Base-by-base conservation (phyloP, 345 rosid genomes). In the Gossypium stocksii region DNA sequence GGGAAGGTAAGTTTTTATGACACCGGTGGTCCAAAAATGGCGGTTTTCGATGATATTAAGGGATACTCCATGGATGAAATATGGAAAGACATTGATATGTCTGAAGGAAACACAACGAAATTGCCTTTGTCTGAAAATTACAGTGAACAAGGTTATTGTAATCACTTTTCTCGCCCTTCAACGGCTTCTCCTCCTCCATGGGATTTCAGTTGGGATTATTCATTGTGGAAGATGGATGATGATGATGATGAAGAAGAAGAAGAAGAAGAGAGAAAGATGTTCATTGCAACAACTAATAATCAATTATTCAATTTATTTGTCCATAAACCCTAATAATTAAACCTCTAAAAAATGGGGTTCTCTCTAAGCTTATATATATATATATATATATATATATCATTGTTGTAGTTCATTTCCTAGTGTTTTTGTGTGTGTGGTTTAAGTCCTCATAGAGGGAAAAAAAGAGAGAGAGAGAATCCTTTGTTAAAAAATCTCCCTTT, bases 51-150 rank as follows among this genome's bases (percentile, higher is more conserved):
- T 49, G 88, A 75, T 27, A 88, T 82, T 74, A 87, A 76, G 8
- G 89, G 84, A n/a, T 83, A 80, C 75, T 76, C 90, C 3, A 82
- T 91, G 96, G 99, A 95, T 77, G 97, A 94, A 20, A 82, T 94
- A 78, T 94, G 98, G 98, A 87, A 83, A 75, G 97, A 94, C 74
- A 88, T 94, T 66, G 91, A 82, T 77, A 51, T 83, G 51, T 83
- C 90, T 1, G 89, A 77, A 73, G 86, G 85, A 51, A 82, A 81
- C 77, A 80, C 68, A 14, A 82, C 20, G 82, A 23, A 85, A 81
- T 0, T 15, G 4, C 79, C 94, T 2, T 80, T 83, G 73, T 76
- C 77, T 78, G 86, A 83, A 41, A 83, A 86, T 48, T 86, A 84
- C 75, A 77, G 78, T 38, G 87, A 85, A 81, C 85, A 80, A 66